These are phyloP conservation scores for Aspergillus nidulans DNA, from an alignment of 495 filamentous ascomycete species.

Conservation along the genomic window DNA sequence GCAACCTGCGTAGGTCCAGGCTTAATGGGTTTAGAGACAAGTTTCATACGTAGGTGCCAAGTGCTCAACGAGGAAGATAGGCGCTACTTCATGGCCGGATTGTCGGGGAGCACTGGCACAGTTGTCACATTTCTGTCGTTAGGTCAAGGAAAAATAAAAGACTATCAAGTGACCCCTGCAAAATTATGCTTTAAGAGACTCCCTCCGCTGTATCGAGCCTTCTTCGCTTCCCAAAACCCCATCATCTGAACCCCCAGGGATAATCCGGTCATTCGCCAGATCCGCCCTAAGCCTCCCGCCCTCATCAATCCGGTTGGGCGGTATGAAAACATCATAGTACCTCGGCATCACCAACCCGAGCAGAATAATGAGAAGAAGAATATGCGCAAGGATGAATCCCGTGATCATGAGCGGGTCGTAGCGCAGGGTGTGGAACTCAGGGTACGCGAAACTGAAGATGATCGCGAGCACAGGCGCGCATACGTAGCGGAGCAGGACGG, in stretches of 20 bases:
- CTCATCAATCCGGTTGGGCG: conserved; percentile 22
- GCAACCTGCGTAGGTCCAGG: no score
- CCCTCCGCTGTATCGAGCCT: not conserved
- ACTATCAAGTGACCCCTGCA: no score
- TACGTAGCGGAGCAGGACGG: conserved; percentile 33
- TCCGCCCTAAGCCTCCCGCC: conserved; percentile 3
- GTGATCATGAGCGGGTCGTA: conserved; percentile 36
- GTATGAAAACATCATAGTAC: conserved; percentile 35
- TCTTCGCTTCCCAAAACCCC: not conserved
- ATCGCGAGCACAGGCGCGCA: conserved; percentile 34
- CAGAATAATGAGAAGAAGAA: conserved; percentile 24
- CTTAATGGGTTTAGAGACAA: no score
- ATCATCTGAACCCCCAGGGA: not conserved
- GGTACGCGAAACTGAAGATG: conserved; percentile 39
- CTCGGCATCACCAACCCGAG: conserved; percentile 31
- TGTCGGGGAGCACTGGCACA: no score
- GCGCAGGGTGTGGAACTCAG: conserved; percentile 31
- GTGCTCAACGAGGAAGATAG: no score
- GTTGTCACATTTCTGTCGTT: no score
- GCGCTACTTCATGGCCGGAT: no score
- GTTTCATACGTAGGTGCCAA: no score
- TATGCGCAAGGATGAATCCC: conserved; percentile 33
- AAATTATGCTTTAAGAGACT: not conserved
- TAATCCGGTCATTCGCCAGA: not conserved
- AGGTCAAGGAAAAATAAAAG: no score